Percentiles rank a stretch among this genome's conserved stretches.
phyloP scores from a whole-genome alignment of 768 basidiomycete species.

The Cystofilobasidium bisporidii region DNA sequence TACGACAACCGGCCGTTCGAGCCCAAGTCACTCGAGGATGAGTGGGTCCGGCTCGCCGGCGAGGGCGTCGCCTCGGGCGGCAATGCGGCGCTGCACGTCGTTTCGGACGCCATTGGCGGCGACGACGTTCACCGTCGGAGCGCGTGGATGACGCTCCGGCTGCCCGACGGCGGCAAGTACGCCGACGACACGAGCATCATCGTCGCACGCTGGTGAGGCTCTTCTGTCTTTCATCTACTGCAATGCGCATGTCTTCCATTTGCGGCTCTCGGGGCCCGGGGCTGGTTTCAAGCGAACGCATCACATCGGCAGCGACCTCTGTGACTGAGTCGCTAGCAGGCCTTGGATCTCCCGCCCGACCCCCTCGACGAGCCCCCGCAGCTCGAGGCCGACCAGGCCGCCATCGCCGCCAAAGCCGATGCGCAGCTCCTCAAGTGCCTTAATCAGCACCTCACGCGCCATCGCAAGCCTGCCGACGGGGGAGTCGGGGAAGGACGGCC shows the following conservation, averaged over 20 bases:
- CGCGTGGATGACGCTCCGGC: background rate
- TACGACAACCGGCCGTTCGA: background rate
- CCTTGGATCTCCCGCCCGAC: conserved; percentile 57
- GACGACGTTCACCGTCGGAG: background rate
- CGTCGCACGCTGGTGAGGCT: background rate
- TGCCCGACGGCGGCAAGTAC: background rate
- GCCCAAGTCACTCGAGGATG: background rate
- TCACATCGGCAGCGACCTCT: background rate
- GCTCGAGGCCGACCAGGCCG: conserved; percentile 57
- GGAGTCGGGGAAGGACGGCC: conserved; percentile 20
- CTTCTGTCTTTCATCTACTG: too few species aligned
- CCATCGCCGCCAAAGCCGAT: conserved; percentile 66
- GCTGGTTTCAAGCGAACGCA: too few species aligned
- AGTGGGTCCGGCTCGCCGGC: background rate
- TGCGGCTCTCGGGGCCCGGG: too few species aligned
- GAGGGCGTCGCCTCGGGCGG: background rate
- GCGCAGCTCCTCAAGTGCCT: conserved; percentile 53
- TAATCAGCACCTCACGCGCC: conserved; percentile 56
- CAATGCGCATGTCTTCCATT: too few species aligned
- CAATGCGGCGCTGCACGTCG: background rate
- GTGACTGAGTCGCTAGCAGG: background rate
- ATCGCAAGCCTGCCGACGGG: conserved; percentile 49
- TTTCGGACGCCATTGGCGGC: background rate
- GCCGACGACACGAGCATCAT: background rate
- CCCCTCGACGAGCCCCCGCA: conserved; percentile 52